These are phyloP conservation scores for Phytophthora sojae DNA, from an alignment of 352 stramenopile species.

Conservation along the genomic window DNA sequence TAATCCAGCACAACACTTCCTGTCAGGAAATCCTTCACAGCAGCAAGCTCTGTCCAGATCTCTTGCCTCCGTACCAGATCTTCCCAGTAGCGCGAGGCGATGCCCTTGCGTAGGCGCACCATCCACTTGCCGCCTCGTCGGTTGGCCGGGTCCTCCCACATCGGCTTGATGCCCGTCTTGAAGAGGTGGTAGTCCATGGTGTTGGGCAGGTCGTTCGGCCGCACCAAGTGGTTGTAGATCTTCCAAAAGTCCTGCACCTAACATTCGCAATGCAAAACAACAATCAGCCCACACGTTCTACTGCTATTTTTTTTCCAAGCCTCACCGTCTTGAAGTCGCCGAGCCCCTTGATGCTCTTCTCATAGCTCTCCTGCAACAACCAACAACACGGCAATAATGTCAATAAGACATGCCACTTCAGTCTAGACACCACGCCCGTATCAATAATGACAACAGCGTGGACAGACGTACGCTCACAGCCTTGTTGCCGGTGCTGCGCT, in stretches of 20 bases:
- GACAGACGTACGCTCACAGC: conserved; percentile 58
- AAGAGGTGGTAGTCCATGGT: conserved; percentile 95
- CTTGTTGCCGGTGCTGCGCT: conserved; percentile 86
- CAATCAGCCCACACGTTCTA: conserved; percentile 7
- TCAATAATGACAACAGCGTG: not conserved
- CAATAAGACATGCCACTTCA: conserved; percentile 6
- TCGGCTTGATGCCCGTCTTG: conserved; percentile 94
- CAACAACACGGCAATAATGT: conserved; percentile 2
- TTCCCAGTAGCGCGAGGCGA: conserved; percentile 93
- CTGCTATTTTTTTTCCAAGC: not conserved
- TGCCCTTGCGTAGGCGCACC: conserved; percentile 93
- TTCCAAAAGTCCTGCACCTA: conserved; percentile 94
- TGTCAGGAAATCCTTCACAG: conserved; percentile 7
- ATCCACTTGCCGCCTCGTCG: conserved; percentile 94
- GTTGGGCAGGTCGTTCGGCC: conserved; percentile 91
- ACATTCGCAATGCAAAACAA: not conserved
- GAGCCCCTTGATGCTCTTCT: conserved; percentile 95
- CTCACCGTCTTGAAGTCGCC: conserved; percentile 92
- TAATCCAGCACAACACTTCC: conserved; percentile 18
- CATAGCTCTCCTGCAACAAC: conserved; percentile 85
- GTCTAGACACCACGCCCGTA: not conserved
- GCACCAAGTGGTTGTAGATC: conserved; percentile 94
- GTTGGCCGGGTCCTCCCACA: conserved; percentile 94
- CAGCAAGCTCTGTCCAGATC: not conserved
- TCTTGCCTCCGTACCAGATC: conserved; percentile 67